Percentiles rank a stretch among this genome's conserved stretches.
phyloP scores from a whole-genome alignment of 495 filamentous ascomycete species.

The Neurospora discreta region DNA sequence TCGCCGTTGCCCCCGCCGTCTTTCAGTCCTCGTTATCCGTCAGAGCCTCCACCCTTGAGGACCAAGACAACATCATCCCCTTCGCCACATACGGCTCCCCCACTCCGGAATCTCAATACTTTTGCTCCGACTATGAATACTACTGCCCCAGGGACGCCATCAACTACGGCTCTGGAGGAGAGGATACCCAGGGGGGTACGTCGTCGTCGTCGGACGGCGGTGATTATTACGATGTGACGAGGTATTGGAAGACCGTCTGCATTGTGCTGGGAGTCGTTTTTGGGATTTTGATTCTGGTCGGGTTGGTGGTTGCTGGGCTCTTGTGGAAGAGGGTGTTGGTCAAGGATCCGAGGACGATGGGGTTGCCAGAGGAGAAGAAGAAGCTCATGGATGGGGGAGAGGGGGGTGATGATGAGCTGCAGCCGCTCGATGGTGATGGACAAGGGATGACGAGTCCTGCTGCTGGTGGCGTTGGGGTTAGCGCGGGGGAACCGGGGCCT shows the following conservation, averaged over 20 bases:
- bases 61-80: conserved; percentile 16
- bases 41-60: background rate
- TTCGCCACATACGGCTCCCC: conserved; percentile 19
- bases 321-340: background rate
- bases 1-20: conserved; percentile 62
- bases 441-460: background rate
- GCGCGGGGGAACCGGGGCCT: background rate
- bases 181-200: background rate
- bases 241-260: background rate
- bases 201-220: background rate
- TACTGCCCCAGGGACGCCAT: background rate
- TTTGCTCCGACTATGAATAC: background rate
- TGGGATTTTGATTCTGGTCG: background rate
- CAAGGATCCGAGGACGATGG: background rate
- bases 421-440: too few relatives aligned
- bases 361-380: background rate
- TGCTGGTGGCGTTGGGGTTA: background rate
- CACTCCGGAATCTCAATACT: conserved; percentile 15
- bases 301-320: background rate
- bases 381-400: background rate
- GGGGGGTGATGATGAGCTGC: background rate
- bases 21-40: conserved; percentile 42
- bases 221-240: background rate
- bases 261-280: background rate
- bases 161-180: background rate